Conservation (phyloP, 805 yeast species). For the Clavispora santaluciae region DNA sequence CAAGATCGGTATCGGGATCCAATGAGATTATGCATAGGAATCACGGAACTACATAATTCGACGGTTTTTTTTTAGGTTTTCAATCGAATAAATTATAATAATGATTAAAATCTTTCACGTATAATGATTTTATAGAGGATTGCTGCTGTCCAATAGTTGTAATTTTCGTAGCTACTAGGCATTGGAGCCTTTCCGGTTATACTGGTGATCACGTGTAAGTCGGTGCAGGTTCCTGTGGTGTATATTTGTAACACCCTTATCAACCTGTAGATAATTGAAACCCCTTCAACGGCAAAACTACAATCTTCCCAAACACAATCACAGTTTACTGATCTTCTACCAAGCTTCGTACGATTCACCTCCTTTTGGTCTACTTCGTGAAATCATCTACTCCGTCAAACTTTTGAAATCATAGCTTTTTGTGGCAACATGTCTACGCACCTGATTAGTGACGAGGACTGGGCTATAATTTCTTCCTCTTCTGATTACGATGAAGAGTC, state of each 20-base stretch:
- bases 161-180: too few relatives aligned
- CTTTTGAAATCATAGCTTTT: background rate
- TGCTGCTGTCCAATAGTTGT: too few relatives aligned
- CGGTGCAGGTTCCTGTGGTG: background rate
- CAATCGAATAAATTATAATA: background rate
- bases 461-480: conserved; percentile 41
- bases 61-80: too few relatives aligned
- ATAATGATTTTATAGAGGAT: too few relatives aligned
- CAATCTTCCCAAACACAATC: background rate
- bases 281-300: conserved; percentile 2
- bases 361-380: background rate
- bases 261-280: conserved; percentile 1
- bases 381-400: background rate
- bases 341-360: too few relatives aligned
- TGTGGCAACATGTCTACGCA: background rate
- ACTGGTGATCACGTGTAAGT: background rate
- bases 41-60: too few relatives aligned
- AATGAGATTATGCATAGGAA: background rate
- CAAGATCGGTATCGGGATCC: background rate
- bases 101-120: too few relatives aligned
- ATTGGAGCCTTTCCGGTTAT: background rate
- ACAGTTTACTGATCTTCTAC: too few relatives aligned
- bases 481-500: conserved; percentile 35
- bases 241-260: conserved; percentile 2
- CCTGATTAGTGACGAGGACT: conserved; percentile 31